phyloP scores from a whole-genome alignment of 2,329 filamentous ascomycete genomes.

The Dryadomyces quercus-mongolicae region DNA sequence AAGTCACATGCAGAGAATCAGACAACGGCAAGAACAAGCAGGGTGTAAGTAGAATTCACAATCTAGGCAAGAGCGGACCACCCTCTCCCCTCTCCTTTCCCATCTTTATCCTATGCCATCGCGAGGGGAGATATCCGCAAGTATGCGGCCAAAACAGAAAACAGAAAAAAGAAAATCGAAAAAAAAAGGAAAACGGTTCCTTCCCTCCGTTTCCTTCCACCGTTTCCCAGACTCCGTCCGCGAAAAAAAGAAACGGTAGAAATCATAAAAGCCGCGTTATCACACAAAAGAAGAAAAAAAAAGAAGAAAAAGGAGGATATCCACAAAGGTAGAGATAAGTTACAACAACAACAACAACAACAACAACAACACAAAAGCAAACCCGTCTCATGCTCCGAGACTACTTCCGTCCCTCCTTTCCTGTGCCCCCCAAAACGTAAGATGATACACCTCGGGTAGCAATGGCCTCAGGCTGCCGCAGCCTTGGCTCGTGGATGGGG shows the following conservation, averaged over 20 bases:
- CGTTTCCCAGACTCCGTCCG: neutral
- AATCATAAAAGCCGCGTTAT: neutral
- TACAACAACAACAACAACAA: too few relatives aligned
- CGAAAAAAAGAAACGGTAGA: neutral
- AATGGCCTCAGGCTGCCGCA: too few relatives aligned
- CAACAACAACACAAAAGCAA: too few relatives aligned
- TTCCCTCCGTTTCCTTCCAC: too few relatives aligned
- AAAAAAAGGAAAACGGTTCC: neutral
- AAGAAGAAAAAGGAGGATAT: neutral
- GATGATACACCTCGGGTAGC: too few relatives aligned
- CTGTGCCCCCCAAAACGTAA: too few relatives aligned
- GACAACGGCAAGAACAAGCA: neutral
- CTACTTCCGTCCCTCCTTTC: too few relatives aligned
- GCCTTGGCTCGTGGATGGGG: too few relatives aligned
- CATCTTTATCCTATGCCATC: neutral
- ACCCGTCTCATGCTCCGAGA: too few relatives aligned
- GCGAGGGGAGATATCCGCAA: too few relatives aligned
- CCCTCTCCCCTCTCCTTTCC: neutral
- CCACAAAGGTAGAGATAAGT: neutral
- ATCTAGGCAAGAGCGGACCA: neutral
- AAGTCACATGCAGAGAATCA: neutral
- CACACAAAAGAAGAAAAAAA: neutral
- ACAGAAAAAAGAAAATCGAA: neutral
- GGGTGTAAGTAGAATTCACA: constrained; percentile 1
- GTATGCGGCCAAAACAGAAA: too few relatives aligned